Evolutionary conservation across 805 yeast genomes (phyloP), one percentile per base, ranked within the genome.

Genomic region (Saccharomycopsis fibuligera): DNA sequence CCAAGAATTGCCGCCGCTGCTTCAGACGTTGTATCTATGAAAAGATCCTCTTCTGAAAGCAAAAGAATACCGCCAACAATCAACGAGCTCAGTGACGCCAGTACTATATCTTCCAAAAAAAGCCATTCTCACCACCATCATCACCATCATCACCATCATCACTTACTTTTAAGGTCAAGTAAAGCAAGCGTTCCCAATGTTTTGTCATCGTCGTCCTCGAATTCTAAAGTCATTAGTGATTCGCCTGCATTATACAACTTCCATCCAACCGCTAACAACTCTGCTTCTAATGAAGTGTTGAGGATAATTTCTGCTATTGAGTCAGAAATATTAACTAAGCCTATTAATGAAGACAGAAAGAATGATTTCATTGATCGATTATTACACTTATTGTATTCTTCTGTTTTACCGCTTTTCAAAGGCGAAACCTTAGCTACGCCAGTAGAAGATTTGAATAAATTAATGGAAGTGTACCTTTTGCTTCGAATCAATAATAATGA

Each of bases 401-500:
- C 65, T 6, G 59, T 65, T 2, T 47, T 58, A 3, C 72, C 72
- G 5, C 39, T 68, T 9, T 68, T 68, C 50, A 58, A 60, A 49
- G 64, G 68, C 21, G 70, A 65, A 36, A 45, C 58, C 16, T 45
- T 68, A 12, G 58, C 61, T 29, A 61, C 63, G 0, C 66, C 71
- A 3, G 57, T 68, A 5, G 73, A 68, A 40, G 71, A 68, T 52
- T 57, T 67, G 43, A 68, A 65, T 51, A 65, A 62, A 39, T 50
- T 68, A 29, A 64, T 66, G 1, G 61, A 62, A 21, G 45, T 67
- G 8, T 66, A 66, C 51, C 46, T 65, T n/a, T 55, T 59, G 22
- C 51, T 67, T 6, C 53, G 66, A 27, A 47, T 50, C 9, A 44
- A 37, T 21, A 36, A 17, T 22, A 12, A 21, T n/a, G 48, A 42